These are phyloP conservation scores for Diaporthe citri DNA, from an alignment of 2,329 filamentous ascomycete genomes.

Conservation along the genomic window DNA sequence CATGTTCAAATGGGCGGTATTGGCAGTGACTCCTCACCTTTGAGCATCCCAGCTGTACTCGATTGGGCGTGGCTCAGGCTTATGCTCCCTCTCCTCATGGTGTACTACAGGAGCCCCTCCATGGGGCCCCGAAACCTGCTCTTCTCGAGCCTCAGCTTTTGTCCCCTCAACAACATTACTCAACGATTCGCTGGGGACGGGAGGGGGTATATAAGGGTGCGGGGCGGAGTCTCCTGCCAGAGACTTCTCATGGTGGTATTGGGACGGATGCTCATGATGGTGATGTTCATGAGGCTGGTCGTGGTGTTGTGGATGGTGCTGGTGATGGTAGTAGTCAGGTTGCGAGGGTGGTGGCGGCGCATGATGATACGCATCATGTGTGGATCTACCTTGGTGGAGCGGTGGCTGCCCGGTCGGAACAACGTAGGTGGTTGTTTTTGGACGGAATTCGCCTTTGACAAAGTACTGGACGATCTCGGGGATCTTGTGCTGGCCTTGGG, in stretches of 20 bases:
- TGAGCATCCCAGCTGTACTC: slow-evolving; percentile 65
- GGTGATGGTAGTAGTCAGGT: slow-evolving; percentile 40
- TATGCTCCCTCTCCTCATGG: slow-evolving; percentile 49
- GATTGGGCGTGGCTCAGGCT: slow-evolving; percentile 51
- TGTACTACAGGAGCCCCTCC: slow-evolving; percentile 53
- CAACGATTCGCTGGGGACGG: slow-evolving; percentile 50
- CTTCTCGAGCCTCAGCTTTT: slow-evolving; percentile 63
- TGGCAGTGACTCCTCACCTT: slow-evolving; percentile 53
- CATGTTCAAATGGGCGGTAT: slow-evolving; percentile 10
- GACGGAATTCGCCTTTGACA: slow-evolving; percentile 66
- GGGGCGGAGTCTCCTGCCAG: slow-evolving; percentile 43
- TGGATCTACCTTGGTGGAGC: slow-evolving; percentile 43
- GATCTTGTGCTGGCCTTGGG: slow-evolving; percentile 30
- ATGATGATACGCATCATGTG: slow-evolving; percentile 40
- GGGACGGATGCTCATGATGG: slow-evolving; percentile 39
- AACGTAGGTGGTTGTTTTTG: slow-evolving; percentile 48
- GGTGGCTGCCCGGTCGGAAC: slow-evolving; percentile 52
- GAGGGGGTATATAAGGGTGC: slow-evolving; percentile 41
- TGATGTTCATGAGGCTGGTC: slow-evolving; percentile 42
- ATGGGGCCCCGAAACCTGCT: slow-evolving; percentile 50
- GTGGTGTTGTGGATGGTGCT: slow-evolving; percentile 39
- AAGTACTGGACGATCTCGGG: slow-evolving; percentile 63
- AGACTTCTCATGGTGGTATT: slow-evolving; percentile 43
- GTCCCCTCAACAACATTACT: slow-evolving; percentile 54
- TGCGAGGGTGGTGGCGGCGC: slow-evolving; percentile 39